Conservation (phyloP, 495 filamentous ascomycete species). For the Xylaria curta region DNA sequence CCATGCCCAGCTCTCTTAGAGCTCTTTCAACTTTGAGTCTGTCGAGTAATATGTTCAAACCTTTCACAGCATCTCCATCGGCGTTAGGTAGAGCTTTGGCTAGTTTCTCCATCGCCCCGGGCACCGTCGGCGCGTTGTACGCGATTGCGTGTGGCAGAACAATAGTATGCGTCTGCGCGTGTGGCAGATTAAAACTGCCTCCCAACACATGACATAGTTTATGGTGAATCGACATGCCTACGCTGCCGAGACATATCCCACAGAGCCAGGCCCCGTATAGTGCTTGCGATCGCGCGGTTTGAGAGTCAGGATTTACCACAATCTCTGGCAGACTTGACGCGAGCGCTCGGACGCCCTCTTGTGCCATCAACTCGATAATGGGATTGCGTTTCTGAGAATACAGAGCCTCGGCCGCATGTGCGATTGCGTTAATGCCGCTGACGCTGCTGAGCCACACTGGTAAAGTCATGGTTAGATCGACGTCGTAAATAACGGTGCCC, state of each 20-base stretch:
- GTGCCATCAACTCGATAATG: constrained; percentile 62
- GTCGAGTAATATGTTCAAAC: constrained; percentile 64
- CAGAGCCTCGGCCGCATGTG: constrained; percentile 71
- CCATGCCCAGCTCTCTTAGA: constrained; percentile 66
- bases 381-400: constrained; percentile 70
- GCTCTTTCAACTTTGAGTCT: constrained; percentile 65
- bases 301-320: constrained; percentile 54
- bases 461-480: constrained; percentile 71
- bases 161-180: constrained; percentile 73
- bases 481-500: constrained; percentile 72
- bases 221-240: constrained; percentile 74
- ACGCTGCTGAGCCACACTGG: constrained; percentile 64
- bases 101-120: constrained; percentile 62
- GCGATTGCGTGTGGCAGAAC: constrained; percentile 71
- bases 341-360: constrained; percentile 62
- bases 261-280: constrained; percentile 74
- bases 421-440: constrained; percentile 74
- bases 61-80: constrained; percentile 60
- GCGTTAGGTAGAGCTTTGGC: constrained; percentile 65
- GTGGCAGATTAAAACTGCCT: constrained; percentile 72
- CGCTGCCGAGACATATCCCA: constrained; percentile 66
- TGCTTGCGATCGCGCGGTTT: constrained; percentile 60
- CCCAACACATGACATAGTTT: constrained; percentile 75
- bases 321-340: constrained; percentile 63
- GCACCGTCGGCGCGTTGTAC: constrained; percentile 70